These are phyloP conservation scores for bread wheat (Triticum aestivum) DNA, from an alignment of 176 grass and related monocot genomes.

Conservation along the genomic window DNA sequence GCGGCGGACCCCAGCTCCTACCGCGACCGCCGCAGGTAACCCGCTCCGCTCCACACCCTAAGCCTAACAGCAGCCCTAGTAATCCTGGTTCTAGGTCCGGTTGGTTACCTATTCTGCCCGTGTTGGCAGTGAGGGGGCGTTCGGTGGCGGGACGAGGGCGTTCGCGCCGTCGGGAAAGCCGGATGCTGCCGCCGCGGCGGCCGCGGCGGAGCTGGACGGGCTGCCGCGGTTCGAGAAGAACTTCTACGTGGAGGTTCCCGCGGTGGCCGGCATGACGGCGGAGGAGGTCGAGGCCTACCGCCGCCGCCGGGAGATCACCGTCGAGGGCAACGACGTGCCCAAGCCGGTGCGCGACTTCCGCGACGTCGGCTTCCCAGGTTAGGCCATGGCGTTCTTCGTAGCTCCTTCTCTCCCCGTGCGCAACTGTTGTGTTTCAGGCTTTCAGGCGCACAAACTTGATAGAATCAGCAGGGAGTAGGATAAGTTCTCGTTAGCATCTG, in stretches of 20 bases:
- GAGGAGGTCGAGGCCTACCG: slow-evolving; percentile 84
- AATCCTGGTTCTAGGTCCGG: not conserved
- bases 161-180: slow-evolving; percentile 54
- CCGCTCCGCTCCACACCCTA: slow-evolving; percentile 17
- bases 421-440: not conserved
- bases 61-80: not conserved
- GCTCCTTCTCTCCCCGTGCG: not conserved
- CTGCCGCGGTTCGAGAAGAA: slow-evolving; percentile 93
- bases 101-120: not conserved
- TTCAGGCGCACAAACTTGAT: not conserved
- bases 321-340: slow-evolving; percentile 81
- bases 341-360: slow-evolving; percentile 75
- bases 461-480: not conserved
- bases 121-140: slow-evolving; percentile 59
- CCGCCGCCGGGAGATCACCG: slow-evolving; percentile 70
- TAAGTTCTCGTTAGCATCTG: not conserved
- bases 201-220: slow-evolving; percentile 72
- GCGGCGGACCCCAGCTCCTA: slow-evolving; percentile 76
- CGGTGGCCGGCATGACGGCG: slow-evolving; percentile 70
- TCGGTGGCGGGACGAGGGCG: slow-evolving; percentile 57
- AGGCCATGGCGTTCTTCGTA: not conserved
- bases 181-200: slow-evolving; percentile 43
- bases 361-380: slow-evolving; percentile 86
- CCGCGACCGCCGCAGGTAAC: slow-evolving; percentile 77
- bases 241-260: slow-evolving; percentile 82